Percentiles rank a stretch among this genome's conserved stretches.
Conservation (phyloP, 2,329 filamentous ascomycete genomes). For the Nigrospora oryzae region DNA sequence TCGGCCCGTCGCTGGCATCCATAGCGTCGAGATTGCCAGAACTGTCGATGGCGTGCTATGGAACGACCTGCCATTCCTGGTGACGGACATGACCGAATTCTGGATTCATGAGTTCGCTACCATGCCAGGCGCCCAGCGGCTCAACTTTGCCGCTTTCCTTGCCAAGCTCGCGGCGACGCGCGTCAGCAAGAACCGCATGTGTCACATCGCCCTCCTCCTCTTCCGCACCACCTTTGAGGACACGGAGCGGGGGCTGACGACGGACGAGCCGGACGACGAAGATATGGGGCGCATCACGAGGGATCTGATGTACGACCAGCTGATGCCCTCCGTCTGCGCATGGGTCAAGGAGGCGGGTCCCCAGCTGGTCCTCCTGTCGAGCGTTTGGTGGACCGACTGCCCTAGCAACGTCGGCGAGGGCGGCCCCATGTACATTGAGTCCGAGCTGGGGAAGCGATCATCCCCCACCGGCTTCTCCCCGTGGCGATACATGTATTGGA, state of each 20-base stretch:
- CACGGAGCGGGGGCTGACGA: neutral
- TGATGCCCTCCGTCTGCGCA: neutral
- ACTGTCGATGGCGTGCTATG: neutral
- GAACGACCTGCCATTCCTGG: conserved; percentile 1
- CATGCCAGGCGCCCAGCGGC: neutral
- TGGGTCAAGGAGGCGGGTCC: neutral
- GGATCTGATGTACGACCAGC: neutral
- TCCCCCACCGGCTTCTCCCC: neutral
- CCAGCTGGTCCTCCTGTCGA: neutral
- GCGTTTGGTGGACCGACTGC: neutral
- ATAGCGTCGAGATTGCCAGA: neutral
- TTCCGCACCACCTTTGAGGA: neutral
- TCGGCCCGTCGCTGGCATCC: neutral
- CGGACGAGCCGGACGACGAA: neutral
- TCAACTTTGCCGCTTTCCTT: neutral
- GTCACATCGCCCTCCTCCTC: neutral
- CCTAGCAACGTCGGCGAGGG: neutral
- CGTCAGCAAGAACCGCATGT: neutral
- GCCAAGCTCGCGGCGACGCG: neutral
- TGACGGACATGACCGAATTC: neutral
- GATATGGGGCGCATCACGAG: neutral
- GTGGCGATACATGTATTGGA: neutral
- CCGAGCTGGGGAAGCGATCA: neutral
- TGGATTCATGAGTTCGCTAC: neutral
- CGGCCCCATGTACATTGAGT: neutral